These are phyloP conservation scores for Pythium scleroteichum DNA, from an alignment of 352 stramenopile species.

Conservation along the genomic window DNA sequence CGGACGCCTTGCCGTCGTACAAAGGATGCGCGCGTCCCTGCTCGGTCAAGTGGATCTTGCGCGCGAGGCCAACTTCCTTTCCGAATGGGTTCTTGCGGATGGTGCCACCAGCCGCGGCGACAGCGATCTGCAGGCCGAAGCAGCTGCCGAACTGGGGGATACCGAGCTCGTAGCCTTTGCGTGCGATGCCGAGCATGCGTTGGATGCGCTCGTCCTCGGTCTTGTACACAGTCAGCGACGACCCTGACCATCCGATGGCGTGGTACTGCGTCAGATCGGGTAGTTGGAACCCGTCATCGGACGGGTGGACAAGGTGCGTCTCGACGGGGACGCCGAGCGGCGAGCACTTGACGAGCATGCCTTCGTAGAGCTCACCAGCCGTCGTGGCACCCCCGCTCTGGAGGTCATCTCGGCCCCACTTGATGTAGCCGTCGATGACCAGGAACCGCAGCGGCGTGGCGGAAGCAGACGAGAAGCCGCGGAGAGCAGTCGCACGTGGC, in stretches of 20 bases:
- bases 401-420: slow-evolving; percentile 56
- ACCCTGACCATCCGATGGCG: slow-evolving; percentile 76
- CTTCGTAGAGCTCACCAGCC: slow-evolving; percentile 66
- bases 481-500: neutral
- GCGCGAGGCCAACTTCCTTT: slow-evolving; percentile 65
- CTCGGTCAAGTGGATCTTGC: slow-evolving; percentile 65
- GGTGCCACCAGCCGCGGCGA: slow-evolving; percentile 49
- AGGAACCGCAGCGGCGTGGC: slow-evolving; percentile 47
- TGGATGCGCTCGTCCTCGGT: slow-evolving; percentile 49
- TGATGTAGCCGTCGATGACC: slow-evolving; percentile 76
- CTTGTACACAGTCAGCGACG: slow-evolving; percentile 67
- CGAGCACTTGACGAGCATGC: slow-evolving; percentile 65
- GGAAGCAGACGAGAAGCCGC: slow-evolving; percentile 13
- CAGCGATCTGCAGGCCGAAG: slow-evolving; percentile 68
- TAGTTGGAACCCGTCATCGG: slow-evolving; percentile 50
- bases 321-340: slow-evolving; percentile 36
- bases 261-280: slow-evolving; percentile 69
- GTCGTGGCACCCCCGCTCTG: slow-evolving; percentile 62
- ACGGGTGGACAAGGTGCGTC: slow-evolving; percentile 66
- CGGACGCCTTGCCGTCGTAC: slow-evolving; percentile 67
- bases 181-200: slow-evolving; percentile 45
- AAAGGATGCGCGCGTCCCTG: slow-evolving; percentile 64
- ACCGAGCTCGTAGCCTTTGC: slow-evolving; percentile 42
- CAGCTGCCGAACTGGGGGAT: slow-evolving; percentile 81
- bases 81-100: slow-evolving; percentile 64